Evolutionary conservation across 805 yeast species (phyloP).

Genomic region (Scheffersomyces lignosus): DNA sequence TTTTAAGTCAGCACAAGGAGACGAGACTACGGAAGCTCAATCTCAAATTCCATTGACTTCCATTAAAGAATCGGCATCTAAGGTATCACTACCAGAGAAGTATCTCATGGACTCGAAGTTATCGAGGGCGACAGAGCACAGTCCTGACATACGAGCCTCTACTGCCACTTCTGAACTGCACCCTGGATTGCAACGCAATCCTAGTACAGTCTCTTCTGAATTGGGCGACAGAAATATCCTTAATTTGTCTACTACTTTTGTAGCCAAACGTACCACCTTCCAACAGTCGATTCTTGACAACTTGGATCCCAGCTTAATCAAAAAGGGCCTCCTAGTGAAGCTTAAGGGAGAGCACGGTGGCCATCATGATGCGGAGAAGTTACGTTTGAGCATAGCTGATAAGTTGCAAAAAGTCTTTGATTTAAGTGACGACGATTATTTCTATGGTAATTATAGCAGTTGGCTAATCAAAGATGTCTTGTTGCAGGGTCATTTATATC

Average conservation of each 20-base stretch:
- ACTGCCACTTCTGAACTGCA: too few species aligned
- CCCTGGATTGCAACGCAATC: too few species aligned
- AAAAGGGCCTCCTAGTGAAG: conserved; percentile 12
- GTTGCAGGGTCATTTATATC: conserved; percentile 79
- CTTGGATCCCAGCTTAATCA: conserved; percentile 18
- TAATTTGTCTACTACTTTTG: background rate
- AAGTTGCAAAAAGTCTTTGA: conserved; percentile 38
- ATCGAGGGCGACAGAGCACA: too few species aligned
- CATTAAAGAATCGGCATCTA: too few species aligned
- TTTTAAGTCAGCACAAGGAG: too few species aligned
- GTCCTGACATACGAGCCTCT: too few species aligned
- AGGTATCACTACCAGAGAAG: too few species aligned
- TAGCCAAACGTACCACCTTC: conserved; percentile 16
- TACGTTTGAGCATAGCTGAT: conserved; percentile 31
- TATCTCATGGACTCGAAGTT: too few species aligned
- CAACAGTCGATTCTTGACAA: conserved; percentile 32
- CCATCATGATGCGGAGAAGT: conserved; percentile 9
- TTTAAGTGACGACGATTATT: conserved; percentile 54
- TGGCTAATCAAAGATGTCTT: conserved; percentile 84
- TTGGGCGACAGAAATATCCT: background rate
- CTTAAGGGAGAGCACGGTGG: conserved; percentile 11
- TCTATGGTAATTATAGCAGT: conserved; percentile 62
- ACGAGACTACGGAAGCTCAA: too few species aligned
- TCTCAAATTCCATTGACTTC: too few species aligned
- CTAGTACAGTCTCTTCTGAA: too few species aligned